Conservation (phyloP, 805 yeast species). For the Isabelozyma gotoi region DNA sequence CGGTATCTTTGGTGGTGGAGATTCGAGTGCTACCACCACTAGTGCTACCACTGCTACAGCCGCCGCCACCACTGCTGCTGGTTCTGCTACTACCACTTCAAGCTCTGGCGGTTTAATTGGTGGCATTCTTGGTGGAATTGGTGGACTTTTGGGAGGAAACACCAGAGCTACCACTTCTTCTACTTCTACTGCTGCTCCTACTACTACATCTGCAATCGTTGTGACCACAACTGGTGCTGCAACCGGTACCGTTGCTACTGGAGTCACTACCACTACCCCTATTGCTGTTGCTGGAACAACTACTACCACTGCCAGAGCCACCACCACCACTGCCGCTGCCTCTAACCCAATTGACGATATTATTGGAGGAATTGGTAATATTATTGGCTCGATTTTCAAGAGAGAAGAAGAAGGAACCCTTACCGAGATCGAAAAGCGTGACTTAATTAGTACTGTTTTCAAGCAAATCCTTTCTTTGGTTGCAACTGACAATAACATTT, state of each 20-base stretch:
- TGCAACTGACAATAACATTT: conserved; percentile 7
- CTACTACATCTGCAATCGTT: conserved; percentile 4
- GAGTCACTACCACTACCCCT: conserved; percentile 4
- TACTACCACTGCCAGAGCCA: conserved; percentile 3
- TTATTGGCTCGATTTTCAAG: conserved; percentile 5
- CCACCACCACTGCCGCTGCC: conserved; percentile 1
- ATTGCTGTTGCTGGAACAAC: conserved; percentile 3
- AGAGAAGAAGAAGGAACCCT: neutral
- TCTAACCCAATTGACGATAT: conserved; percentile 5
- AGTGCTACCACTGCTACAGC: conserved; percentile 1
- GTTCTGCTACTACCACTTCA: neutral
- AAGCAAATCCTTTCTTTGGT: neutral
- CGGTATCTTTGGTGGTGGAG: neutral
- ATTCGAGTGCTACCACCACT: neutral
- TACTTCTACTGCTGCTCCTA: conserved; percentile 3
- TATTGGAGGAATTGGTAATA: conserved; percentile 4
- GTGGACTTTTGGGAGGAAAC: conserved; percentile 2
- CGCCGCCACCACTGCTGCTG: conserved; percentile 1
- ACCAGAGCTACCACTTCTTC: conserved; percentile 11
- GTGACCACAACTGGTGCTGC: conserved; percentile 3
- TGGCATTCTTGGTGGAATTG: conserved; percentile 2
- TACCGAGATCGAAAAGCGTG: neutral
- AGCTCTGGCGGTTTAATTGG: conserved; percentile 2
- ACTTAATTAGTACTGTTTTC: neutral
- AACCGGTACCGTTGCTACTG: conserved; percentile 3